Base-by-base conservation (phyloP, 495 filamentous ascomycete genomes). In the Penicillium paradoxum region DNA sequence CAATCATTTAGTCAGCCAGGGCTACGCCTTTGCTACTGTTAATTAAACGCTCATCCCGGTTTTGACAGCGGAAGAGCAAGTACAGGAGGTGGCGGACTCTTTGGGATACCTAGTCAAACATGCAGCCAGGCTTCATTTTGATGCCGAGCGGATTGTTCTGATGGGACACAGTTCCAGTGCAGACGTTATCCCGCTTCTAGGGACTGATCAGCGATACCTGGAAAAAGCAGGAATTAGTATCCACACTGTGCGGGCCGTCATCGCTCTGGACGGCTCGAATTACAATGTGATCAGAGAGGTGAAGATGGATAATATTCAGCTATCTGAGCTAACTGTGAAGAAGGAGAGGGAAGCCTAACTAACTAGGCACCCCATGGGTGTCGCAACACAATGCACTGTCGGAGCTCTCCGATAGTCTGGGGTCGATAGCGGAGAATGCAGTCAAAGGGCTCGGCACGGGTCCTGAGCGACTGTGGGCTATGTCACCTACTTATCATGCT, bases 381-480 rank as follows among this genome's bases (percentile, higher is more conserved):
- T n/a, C n/a, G n/a, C n/a, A n/a, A n/a, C n/a, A 47, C 29, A 47
- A 47, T 4, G 46, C 46, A n/a, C 5, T 38, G 33, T 32, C 46
- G 19, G 46, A 49, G 32, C 38, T 49, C 19, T n/a, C 34, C 45
- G 33, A 49, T 25, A 49, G 22, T 24, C 46, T n/a, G 17, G 19
- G 21, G 1, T n/a, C 17, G 3, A 15, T 49, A 15, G 33, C 21
- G 21, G 46, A 39, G 1, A 45, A 10, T 2, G 4, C 18, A 13
- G 2, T 21, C 27, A 21, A 3, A 18, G 43, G 2, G 3, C 24
- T 33, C 10, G 27, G 43, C 9, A 45, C 27, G 18, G 43, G 33
- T n/a, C 6, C 25, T 9, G n/a, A 21, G 22, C 24, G 14, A 11
- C 40, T 42, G 11, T 5, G n/a, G 15, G 41, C 11, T n/a, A 18